Conservation (phyloP, 2,329 filamentous ascomycete species). For the Triangularia setosa region DNA sequence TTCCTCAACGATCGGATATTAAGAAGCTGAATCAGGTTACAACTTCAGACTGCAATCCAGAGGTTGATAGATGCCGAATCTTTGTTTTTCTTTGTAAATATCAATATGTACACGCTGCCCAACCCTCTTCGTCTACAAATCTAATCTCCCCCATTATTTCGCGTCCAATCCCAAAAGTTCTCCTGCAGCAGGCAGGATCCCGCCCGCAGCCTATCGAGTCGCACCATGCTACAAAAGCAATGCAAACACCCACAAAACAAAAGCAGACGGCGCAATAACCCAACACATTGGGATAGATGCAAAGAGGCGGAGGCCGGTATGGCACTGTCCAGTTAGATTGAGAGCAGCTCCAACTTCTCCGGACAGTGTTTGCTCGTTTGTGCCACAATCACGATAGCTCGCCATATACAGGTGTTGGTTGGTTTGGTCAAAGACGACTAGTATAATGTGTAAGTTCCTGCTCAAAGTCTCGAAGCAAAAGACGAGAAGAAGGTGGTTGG, state of each 20-base stretch:
- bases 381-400: slow-evolving; percentile 46
- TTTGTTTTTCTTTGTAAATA: no score
- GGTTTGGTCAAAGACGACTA: slow-evolving; percentile 49
- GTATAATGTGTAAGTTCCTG: background rate
- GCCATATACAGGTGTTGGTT: slow-evolving; percentile 44
- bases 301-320: background rate
- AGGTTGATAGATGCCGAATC: no score
- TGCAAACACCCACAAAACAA: background rate
- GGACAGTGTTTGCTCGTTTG: slow-evolving; percentile 5
- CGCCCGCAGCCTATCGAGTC: no score
- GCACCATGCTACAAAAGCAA: background rate
- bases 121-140: no score
- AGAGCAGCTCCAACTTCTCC: background rate
- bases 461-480: background rate
- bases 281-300: background rate
- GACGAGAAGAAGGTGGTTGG: background rate
- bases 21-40: no score
- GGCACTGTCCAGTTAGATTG: background rate
- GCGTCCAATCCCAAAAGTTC: no score
- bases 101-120: no score
- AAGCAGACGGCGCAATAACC: background rate
- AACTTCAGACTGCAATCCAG: no score
- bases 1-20: no score
- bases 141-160: no score
- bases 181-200: no score